Evolutionary conservation across 257 asterid species (phyloP).

Genomic region (Fraxinus pennsylvanica): DNA sequence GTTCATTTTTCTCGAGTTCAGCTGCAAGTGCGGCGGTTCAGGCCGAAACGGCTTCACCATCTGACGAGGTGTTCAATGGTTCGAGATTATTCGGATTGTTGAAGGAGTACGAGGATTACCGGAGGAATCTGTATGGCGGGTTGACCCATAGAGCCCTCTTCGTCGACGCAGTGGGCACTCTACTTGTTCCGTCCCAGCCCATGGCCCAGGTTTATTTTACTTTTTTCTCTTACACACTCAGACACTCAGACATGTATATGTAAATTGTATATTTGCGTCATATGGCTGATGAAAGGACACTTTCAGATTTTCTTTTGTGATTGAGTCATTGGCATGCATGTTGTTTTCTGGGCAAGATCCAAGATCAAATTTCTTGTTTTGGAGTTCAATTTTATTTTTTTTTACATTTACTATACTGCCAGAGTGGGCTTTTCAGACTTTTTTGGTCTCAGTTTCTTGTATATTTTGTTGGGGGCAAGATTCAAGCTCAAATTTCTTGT

Average conservation of each 20-base stretch:
- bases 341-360: not conserved
- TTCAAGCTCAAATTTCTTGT: not conserved
- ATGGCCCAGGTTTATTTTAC: slow-evolving; percentile 79
- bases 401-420: not conserved
- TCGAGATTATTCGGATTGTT: slow-evolving; percentile 52
- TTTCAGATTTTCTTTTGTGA: not conserved
- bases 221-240: not conserved
- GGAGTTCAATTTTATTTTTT: not conserved
- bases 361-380: not conserved
- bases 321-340: slow-evolving; percentile 6
- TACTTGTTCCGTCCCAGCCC: slow-evolving; percentile 90
- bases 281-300: not conserved
- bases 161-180: slow-evolving; percentile 98
- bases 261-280: not conserved
- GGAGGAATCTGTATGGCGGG: slow-evolving; percentile 84
- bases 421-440: not conserved
- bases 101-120: slow-evolving; percentile 86
- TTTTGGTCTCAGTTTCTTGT: not conserved
- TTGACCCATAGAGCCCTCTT: slow-evolving; percentile 90
- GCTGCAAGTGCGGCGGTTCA: slow-evolving; percentile 34
- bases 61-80: slow-evolving; percentile 34
- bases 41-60: slow-evolving; percentile 22
- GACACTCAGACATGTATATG: not conserved
- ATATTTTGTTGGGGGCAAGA: no score
- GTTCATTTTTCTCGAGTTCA: slow-evolving; percentile 41